phyloP scores from a whole-genome alignment of 495 filamentous ascomycete genomes.

The Aspergillus coremiiformis region DNA sequence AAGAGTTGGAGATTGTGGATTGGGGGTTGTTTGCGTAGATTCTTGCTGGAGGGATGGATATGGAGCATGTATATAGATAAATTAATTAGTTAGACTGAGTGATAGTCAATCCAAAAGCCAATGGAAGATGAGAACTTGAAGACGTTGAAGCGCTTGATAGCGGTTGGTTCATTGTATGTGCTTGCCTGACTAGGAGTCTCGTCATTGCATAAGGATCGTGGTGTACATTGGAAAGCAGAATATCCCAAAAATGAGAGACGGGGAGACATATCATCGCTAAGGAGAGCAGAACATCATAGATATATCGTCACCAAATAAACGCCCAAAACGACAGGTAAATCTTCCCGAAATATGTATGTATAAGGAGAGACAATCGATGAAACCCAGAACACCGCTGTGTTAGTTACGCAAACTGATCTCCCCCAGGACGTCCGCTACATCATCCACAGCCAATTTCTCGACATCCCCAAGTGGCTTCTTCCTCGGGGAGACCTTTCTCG shows the following conservation, averaged over 20 bases:
- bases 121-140: not conserved
- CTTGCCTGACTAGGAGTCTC: no score
- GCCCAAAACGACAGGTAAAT: not conserved
- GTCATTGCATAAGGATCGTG: not conserved
- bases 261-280: not conserved
- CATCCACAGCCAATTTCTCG: not conserved
- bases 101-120: not conserved
- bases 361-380: not conserved
- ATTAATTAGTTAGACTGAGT: not conserved
- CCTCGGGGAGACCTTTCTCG: conserved; percentile 50
- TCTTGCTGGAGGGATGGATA: not conserved
- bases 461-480: conserved; percentile 23
- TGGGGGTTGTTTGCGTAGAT: conserved; percentile 67
- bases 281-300: not conserved
- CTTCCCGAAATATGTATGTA: not conserved
- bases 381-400: no score
- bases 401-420: conserved; percentile 5
- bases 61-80: not conserved
- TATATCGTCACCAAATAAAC: not conserved
- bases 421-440: conserved; percentile 10
- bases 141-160: not conserved
- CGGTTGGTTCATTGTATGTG: no score
- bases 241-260: not conserved
- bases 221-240: not conserved
- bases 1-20: conserved; percentile 67